Evolutionary conservation across 2,329 filamentous ascomycete genomes (phyloP).

Genomic region (Cordyceps cicadae): DNA sequence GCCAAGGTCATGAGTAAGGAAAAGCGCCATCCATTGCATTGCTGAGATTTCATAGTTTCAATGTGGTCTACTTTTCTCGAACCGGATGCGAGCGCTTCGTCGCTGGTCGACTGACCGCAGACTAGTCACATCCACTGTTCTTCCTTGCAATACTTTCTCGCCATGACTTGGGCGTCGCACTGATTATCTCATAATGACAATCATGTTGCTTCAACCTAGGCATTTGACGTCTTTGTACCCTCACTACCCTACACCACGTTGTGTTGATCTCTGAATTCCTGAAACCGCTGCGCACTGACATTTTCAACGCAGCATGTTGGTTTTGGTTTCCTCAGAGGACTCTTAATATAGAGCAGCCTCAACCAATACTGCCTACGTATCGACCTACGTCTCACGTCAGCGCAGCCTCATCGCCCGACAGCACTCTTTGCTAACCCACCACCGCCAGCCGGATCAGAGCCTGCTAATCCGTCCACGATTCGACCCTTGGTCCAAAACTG

Average conservation of each 20-base stretch:
- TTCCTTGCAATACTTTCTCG: no score
- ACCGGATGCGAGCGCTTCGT: background rate
- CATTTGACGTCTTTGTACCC: no score
- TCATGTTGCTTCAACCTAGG: background rate
- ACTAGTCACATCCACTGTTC: background rate
- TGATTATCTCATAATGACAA: background rate
- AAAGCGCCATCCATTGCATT: no score
- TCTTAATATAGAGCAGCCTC: background rate
- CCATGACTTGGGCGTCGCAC: background rate
- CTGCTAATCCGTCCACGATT: background rate
- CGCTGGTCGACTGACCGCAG: background rate
- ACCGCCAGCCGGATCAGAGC: background rate
- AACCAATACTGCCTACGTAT: background rate
- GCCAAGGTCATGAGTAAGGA: no score
- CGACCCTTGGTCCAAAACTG: background rate
- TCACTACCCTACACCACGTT: background rate
- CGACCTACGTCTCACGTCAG: background rate
- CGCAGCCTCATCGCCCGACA: background rate
- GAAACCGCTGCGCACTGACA: background rate
- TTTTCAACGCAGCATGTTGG: background rate
- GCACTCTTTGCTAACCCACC: background rate
- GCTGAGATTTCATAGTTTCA: background rate
- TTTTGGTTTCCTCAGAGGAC: background rate
- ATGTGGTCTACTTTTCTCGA: background rate
- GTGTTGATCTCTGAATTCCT: background rate